Conservation (phyloP, 306 rosid genomes). For the Acacia crassicarpa region DNA sequence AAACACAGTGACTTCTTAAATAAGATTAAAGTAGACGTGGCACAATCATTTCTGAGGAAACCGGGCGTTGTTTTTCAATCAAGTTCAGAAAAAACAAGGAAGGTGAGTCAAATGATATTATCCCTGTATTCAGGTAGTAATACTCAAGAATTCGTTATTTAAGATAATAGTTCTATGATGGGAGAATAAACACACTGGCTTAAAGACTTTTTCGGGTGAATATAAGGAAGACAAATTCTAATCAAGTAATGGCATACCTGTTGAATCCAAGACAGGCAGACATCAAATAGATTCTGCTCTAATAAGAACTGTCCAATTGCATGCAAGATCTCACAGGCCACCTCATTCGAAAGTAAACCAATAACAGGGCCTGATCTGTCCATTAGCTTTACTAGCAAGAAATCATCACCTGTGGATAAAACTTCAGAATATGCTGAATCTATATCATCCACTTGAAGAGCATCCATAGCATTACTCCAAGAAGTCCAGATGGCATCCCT, state of each 20-base stretch:
- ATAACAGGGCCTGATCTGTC: conserved; percentile 91
- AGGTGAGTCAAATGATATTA: neutral
- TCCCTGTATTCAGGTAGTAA: conserved; percentile 8
- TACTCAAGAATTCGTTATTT: neutral
- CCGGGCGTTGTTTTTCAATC: neutral
- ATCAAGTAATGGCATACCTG: conserved; percentile 56
- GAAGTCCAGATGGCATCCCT: conserved; percentile 89
- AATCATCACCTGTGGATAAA: conserved; percentile 74
- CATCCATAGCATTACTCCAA: conserved; percentile 92
- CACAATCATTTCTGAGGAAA: conserved; percentile 1
- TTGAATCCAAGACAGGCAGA: conserved; percentile 92
- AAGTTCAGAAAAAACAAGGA: neutral
- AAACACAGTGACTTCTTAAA: neutral
- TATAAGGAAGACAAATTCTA: conserved; percentile 4
- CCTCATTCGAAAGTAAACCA: conserved; percentile 75
- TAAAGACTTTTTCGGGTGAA: neutral
- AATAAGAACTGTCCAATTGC: conserved; percentile 74
- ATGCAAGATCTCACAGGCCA: conserved; percentile 67
- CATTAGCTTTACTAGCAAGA: conserved; percentile 89
- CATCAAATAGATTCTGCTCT: conserved; percentile 76
- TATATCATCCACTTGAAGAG: conserved; percentile 82
- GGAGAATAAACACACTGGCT: neutral
- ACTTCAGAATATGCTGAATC: conserved; percentile 89
- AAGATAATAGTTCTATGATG: neutral
- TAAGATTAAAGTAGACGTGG: neutral